Evolutionary conservation across 768 basidiomycete species (phyloP).

Genomic region (Amylocystis lapponica): DNA sequence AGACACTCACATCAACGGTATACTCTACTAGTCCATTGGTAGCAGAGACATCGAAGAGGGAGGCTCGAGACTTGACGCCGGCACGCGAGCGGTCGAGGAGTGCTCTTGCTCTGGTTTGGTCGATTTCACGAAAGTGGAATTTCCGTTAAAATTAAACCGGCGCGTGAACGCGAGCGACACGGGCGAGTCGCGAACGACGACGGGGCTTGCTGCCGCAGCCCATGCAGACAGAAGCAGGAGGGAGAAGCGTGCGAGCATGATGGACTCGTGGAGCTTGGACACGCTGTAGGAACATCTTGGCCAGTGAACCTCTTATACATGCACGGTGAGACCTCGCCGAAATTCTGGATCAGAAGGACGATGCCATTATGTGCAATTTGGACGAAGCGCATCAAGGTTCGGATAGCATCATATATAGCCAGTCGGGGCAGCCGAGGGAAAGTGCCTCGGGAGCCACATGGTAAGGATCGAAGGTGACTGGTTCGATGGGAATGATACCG

Average conservation of each 20-base stretch:
- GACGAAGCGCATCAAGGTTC: too few species aligned
- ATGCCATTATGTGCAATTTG: too few species aligned
- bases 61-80: neutral
- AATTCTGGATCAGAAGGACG: too few species aligned
- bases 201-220: slow-evolving; percentile 8
- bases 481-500: too few species aligned
- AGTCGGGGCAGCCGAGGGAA: too few species aligned
- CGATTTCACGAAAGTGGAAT: slow-evolving; percentile 11
- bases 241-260: slow-evolving; percentile 4
- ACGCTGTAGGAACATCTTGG: too few species aligned
- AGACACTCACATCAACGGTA: slow-evolving; percentile 14
- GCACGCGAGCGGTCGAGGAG: neutral
- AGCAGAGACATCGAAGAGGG: slow-evolving; percentile 6
- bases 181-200: slow-evolving; percentile 10
- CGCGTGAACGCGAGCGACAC: slow-evolving; percentile 17
- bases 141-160: slow-evolving; percentile 17
- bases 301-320: too few species aligned
- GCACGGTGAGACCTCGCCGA: too few species aligned
- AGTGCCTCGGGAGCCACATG: too few species aligned
- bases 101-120: slow-evolving; percentile 14
- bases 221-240: neutral
- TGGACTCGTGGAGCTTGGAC: too few species aligned
- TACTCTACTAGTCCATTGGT: slow-evolving; percentile 22
- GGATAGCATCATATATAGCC: too few species aligned
- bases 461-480: too few species aligned